A percentile compares a stretch with the other conserved stretches of the same genome.
These are phyloP conservation scores for Cutaneotrichosporon sp. DNA, from an alignment of 1,284 basidiomycete genomes.

Conservation along the genomic window DNA sequence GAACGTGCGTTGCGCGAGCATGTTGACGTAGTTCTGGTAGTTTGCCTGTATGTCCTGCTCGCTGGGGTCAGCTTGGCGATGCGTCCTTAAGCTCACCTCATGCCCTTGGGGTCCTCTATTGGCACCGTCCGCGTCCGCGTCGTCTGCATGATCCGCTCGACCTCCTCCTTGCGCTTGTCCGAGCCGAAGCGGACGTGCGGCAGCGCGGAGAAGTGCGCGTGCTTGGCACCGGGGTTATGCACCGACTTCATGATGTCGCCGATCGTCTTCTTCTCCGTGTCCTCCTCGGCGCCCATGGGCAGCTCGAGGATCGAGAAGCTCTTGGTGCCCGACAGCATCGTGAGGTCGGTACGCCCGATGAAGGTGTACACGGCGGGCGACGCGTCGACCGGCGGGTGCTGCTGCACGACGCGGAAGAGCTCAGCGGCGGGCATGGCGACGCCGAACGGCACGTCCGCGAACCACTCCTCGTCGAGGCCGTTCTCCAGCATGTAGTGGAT, in stretches of 20 bases:
- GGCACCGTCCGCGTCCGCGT: conserved; percentile 67
- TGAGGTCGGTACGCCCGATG: conserved; percentile 76
- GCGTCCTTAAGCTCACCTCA: conserved; percentile 59
- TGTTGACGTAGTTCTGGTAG: conserved; percentile 73
- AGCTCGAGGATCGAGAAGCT: conserved; percentile 20
- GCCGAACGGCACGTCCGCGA: conserved; percentile 63
- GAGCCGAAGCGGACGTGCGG: conserved; percentile 79
- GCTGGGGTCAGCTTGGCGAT: conserved; percentile 16
- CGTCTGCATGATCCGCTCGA: conserved; percentile 81
- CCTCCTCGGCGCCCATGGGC: conserved; percentile 21
- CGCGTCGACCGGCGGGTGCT: conserved; percentile 73
- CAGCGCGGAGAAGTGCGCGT: conserved; percentile 23
- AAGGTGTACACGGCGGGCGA: conserved; percentile 68
- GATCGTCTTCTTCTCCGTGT: conserved; percentile 24
- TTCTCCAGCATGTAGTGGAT: conserved; percentile 64
- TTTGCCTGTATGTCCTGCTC: conserved; percentile 56
- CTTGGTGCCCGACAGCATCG: conserved; percentile 29
- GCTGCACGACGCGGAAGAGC: conserved; percentile 75
- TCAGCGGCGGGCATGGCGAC: conserved; percentile 79
- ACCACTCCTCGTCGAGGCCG: conserved; percentile 59
- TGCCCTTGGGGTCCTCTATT: conserved; percentile 68
- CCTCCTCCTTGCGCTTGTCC: conserved; percentile 81
- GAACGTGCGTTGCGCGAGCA: conserved; percentile 79
- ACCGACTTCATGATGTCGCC: conserved; percentile 22
- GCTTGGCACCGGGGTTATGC: conserved; percentile 10